Conservation (phyloP, 2,329 filamentous ascomycete species). For the Kalmusia sp. region DNA sequence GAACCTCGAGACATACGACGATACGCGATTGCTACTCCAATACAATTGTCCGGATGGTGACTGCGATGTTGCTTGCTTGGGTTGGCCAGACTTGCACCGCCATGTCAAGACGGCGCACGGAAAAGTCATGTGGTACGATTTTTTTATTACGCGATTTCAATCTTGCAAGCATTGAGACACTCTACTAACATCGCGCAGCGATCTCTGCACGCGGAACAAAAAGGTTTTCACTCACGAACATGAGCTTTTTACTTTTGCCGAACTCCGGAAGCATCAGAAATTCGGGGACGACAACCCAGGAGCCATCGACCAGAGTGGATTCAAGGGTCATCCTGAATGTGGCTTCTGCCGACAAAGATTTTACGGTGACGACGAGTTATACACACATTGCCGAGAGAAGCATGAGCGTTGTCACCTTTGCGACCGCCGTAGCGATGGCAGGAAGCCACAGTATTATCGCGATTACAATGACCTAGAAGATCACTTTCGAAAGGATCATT, state of each 20-base stretch:
- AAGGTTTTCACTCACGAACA: slow-evolving; percentile 99
- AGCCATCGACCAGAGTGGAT: slow-evolving; percentile 89
- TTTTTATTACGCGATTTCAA: background rate
- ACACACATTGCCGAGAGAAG: slow-evolving; percentile 88
- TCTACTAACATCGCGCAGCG: slow-evolving; percentile 54
- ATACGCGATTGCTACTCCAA: slow-evolving; percentile 83
- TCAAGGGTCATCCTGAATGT: slow-evolving; percentile 94
- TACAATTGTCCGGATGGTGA: slow-evolving; percentile 92
- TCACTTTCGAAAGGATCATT: slow-evolving; percentile 90
- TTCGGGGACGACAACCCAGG: slow-evolving; percentile 91
- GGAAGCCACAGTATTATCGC: slow-evolving; percentile 86
- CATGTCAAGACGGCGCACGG: slow-evolving; percentile 84
- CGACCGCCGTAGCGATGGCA: slow-evolving; percentile 68
- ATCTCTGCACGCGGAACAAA: slow-evolving; percentile 91
- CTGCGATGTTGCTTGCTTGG: slow-evolving; percentile 85
- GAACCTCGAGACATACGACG: slow-evolving; percentile 85
- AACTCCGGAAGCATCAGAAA: slow-evolving; percentile 86
- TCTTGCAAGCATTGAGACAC: background rate
- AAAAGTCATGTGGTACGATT: slow-evolving; percentile 78
- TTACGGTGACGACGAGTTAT: slow-evolving; percentile 95
- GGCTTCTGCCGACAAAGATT: slow-evolving; percentile 91
- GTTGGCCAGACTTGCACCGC: slow-evolving; percentile 78
- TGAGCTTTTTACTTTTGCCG: slow-evolving; percentile 82
- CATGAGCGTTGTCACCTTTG: slow-evolving; percentile 97
- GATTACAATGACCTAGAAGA: slow-evolving; percentile 86